Evolutionary conservation across 1,284 basidiomycete genomes (phyloP), one percentile per base, ranked within the genome.

Genomic region (Grifola frondosa): DNA sequence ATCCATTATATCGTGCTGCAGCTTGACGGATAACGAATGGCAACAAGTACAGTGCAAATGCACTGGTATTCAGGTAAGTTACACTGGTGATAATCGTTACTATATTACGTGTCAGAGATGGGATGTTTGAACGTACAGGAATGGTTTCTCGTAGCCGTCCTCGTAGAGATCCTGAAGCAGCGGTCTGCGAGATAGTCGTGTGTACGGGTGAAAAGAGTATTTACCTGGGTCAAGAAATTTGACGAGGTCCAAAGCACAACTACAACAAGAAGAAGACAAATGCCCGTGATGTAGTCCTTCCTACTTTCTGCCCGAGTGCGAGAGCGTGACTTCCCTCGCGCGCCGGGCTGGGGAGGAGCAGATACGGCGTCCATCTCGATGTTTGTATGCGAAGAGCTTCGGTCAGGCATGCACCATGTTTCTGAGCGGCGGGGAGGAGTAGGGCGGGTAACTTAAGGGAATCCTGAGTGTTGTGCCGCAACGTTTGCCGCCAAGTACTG

Each of bases 21-120:
- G n/a, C n/a, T n/a, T n/a, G n/a, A 41, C 74, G 73, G 44, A 82
- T 56, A 34, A 73, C 57, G 58, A 76, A 81, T 0, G 92, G 91
- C 8, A 97, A 58, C 20, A 99, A 81, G 68, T 98, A 98, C 15
- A 96, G 57, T n/a, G 84, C 71, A 63, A 97, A 99, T 8, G 88
- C 77, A 44, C 91, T 85, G 0, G 93, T 96, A 64, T 86, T 91
- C 57, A 92, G 69, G 58, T 93, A 97, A 3, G 93, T 97, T 33
- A 92, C 75, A 37, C 88, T 90, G 53, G n/a, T n/a, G n/a, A n/a
- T n/a, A n/a, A n/a, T n/a, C n/a, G n/a, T n/a, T n/a, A n/a, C n/a
- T n/a, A n/a, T n/a, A n/a, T n/a, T n/a, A 23, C 11, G 29, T 19
- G n/a, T n/a, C 13, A 23, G 20, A 23, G 15, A 26, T 6, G 19